Percentiles rank a stretch among this genome's conserved stretches.
phyloP scores from a whole-genome alignment of 345 rosid genomes.

The Schrenkiella parvula region DNA sequence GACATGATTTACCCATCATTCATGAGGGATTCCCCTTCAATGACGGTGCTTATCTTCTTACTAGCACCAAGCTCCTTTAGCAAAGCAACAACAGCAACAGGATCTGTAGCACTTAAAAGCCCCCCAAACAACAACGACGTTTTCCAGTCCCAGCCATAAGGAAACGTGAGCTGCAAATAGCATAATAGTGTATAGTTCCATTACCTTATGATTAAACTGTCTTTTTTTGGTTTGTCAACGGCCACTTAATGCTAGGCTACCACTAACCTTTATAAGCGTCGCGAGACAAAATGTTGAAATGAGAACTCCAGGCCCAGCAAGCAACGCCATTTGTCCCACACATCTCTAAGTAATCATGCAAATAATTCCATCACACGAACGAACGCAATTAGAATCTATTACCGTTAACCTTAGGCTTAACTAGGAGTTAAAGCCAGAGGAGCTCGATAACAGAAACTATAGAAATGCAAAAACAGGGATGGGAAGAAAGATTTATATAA shows the following conservation, averaged over 20 bases:
- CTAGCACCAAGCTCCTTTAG: conserved; percentile 97
- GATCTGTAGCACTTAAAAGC: conserved; percentile 96
- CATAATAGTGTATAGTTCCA: not conserved
- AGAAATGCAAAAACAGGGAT: not conserved
- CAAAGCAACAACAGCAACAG: conserved; percentile 96
- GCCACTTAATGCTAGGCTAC: not conserved
- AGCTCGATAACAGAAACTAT: not conserved
- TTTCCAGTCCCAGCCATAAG: conserved; percentile 92
- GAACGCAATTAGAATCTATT: not conserved
- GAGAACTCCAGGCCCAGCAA: conserved; percentile 95
- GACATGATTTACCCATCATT: conserved; percentile 74
- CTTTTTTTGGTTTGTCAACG: not conserved
- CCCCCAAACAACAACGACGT: conserved; percentile 93
- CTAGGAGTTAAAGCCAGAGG: not conserved
- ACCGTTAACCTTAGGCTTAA: not conserved
- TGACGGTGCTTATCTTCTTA: conserved; percentile 86
- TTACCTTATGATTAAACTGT: not conserved
- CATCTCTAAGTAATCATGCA: conserved; percentile 52
- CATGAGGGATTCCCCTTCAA: conserved; percentile 98
- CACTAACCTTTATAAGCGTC: conserved; percentile 65
- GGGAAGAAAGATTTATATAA: too few species aligned
- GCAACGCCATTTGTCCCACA: conserved; percentile 78
- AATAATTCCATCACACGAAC: not conserved
- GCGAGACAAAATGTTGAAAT: conserved; percentile 83
- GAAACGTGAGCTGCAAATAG: conserved; percentile 66